phyloP scores from a whole-genome alignment of 805 yeast species.

The Ogataea naganishii region DNA sequence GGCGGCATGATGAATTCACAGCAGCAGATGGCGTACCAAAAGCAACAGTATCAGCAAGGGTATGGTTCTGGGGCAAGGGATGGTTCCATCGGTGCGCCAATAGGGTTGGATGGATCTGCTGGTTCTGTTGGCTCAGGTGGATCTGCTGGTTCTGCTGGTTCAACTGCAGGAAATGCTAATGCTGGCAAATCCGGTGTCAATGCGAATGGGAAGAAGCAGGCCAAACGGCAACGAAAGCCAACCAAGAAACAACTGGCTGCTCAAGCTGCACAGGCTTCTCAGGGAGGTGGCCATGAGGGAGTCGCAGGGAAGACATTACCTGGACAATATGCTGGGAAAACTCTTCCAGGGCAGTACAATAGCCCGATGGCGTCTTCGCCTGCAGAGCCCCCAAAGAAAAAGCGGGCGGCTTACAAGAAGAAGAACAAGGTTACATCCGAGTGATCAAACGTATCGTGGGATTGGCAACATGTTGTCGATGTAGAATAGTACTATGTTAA shows the following conservation, averaged over 20 bases:
- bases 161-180: constrained; percentile 1
- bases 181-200: not conserved
- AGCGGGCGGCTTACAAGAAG: constrained; percentile 19
- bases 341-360: constrained; percentile 10
- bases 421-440: constrained; percentile 6
- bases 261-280: constrained; percentile 9
- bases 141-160: constrained; percentile 3
- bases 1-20: no score
- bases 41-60: no score
- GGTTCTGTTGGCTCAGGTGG: constrained; percentile 3
- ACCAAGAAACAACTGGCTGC: constrained; percentile 23
- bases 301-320: constrained; percentile 24
- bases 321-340: constrained; percentile 13
- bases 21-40: no score
- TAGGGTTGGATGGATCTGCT: no score
- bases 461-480: no score
- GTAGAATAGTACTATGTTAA: no score
- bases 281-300: constrained; percentile 5
- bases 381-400: constrained; percentile 21
- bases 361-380: no score
- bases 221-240: constrained; percentile 21
- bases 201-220: constrained; percentile 11
- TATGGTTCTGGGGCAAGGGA: no score
- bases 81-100: no score
- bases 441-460: no score